A percentile compares a stretch with the other conserved stretches of the same genome.
These are phyloP conservation scores for Euphorbia celastroides DNA, from an alignment of 441 rosid species.

Conservation along the genomic window DNA sequence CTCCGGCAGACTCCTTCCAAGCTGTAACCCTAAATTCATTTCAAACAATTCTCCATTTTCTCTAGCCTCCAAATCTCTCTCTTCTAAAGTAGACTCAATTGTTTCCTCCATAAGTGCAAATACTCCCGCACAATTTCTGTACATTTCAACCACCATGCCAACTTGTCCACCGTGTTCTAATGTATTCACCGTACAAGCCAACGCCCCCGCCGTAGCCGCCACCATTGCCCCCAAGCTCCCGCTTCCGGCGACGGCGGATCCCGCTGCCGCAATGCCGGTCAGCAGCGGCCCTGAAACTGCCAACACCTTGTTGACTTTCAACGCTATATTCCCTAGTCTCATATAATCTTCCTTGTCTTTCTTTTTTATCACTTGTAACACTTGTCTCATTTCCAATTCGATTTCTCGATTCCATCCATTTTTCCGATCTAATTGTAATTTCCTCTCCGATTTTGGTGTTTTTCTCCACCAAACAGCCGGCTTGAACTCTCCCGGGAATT, in stretches of 20 bases:
- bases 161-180: constrained; percentile 68
- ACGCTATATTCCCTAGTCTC: constrained; percentile 41
- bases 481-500: constrained; percentile 44
- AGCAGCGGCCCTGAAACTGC: constrained; percentile 61
- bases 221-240: constrained; percentile 28
- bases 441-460: constrained; percentile 12
- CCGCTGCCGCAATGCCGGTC: constrained; percentile 52
- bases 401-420: constrained; percentile 53
- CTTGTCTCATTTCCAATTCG: constrained; percentile 46
- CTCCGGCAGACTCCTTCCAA: constrained; percentile 71
- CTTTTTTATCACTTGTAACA: constrained; percentile 36
- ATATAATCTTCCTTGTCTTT: constrained; percentile 64
- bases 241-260: constrained; percentile 33
- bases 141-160: constrained; percentile 87
- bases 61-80: constrained; percentile 35
- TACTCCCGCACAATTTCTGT: constrained; percentile 64
- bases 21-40: constrained; percentile 51
- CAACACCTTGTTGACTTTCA: constrained; percentile 52
- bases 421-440: background rate
- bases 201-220: constrained; percentile 43
- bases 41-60: constrained; percentile 54
- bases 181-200: constrained; percentile 44
- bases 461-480: constrained; percentile 81
- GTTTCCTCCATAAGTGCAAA: constrained; percentile 45
- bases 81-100: constrained; percentile 33